Percentiles rank a stretch among this genome's conserved stretches.
Conservation (phyloP, 768 basidiomycete species). For the Rhodocollybia butyracea region DNA sequence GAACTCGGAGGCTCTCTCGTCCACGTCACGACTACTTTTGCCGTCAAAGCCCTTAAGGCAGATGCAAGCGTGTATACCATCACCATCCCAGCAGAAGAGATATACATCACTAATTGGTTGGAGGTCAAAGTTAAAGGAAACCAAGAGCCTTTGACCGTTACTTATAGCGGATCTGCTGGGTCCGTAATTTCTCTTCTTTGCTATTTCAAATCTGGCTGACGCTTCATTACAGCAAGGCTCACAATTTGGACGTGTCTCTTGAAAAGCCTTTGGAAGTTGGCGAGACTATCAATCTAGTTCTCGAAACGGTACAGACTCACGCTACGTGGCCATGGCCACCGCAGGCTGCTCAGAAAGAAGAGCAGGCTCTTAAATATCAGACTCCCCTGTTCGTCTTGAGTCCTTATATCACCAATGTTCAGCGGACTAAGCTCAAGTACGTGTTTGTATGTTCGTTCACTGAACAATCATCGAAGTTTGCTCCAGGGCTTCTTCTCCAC, state of each 20-base stretch:
- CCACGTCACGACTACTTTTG: constrained; percentile 86
- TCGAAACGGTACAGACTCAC: constrained; percentile 79
- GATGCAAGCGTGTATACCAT: constrained; percentile 64
- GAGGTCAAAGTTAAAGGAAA: constrained; percentile 81
- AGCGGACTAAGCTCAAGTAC: constrained; percentile 86
- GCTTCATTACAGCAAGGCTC: constrained; percentile 31
- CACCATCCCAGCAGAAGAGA: constrained; percentile 61
- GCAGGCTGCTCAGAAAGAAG: constrained; percentile 68
- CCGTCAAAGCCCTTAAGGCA: constrained; percentile 68
- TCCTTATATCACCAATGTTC: constrained; percentile 76
- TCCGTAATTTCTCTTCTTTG: constrained; percentile 30
- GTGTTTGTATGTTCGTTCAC: constrained; percentile 20
- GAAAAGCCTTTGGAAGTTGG: constrained; percentile 57
- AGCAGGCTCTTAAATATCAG: constrained; percentile 76
- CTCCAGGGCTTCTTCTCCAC: constrained; percentile 64
- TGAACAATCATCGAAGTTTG: background rate
- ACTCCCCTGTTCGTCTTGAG: constrained; percentile 80
- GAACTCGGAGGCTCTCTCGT: constrained; percentile 89
- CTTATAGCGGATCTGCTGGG: constrained; percentile 47
- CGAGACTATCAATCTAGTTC: constrained; percentile 68
- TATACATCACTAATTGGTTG: constrained; percentile 67
- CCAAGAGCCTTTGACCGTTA: constrained; percentile 45
- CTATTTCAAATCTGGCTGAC: constrained; percentile 5
- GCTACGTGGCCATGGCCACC: constrained; percentile 74
- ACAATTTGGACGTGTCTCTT: constrained; percentile 60